Percentiles rank a stretch among this genome's conserved stretches.
Evolutionary conservation across 495 filamentous ascomycete species (phyloP).

Genomic region (Neurospora sp.): DNA sequence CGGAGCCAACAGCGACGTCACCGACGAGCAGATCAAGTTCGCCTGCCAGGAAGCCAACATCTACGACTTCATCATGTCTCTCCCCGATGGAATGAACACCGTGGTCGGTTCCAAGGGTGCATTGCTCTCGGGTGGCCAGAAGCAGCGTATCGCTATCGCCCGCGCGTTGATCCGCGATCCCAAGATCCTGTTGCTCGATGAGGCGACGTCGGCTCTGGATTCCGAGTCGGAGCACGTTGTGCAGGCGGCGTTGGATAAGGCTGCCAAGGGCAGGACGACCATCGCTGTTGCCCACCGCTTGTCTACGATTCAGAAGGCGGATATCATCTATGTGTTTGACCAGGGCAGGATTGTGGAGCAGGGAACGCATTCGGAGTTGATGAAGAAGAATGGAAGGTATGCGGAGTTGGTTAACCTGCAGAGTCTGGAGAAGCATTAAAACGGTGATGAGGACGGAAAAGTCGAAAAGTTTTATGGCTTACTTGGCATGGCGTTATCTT

Average conservation of each 20-base stretch:
- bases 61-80: conserved; percentile 53
- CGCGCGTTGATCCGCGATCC: conserved; percentile 68
- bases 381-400: conserved; percentile 42
- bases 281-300: conserved; percentile 62
- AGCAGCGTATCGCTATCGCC: conserved; percentile 71
- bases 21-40: conserved; percentile 45
- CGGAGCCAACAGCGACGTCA: conserved; percentile 33
- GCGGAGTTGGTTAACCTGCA: conserved; percentile 54
- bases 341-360: conserved; percentile 47
- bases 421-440: conserved; percentile 52
- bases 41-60: conserved; percentile 57
- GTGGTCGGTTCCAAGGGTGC: conserved; percentile 55
- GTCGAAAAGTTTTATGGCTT: neutral
- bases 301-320: conserved; percentile 50
- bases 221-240: conserved; percentile 66
- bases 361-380: conserved; percentile 43
- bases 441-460: neutral
- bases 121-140: conserved; percentile 68
- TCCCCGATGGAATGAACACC: conserved; percentile 56
- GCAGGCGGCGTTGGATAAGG: conserved; percentile 61
- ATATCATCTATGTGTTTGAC: conserved; percentile 49
- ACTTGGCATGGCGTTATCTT: neutral
- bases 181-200: conserved; percentile 65
- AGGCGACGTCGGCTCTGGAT: conserved; percentile 70
- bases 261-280: conserved; percentile 55